Evolutionary conservation across 768 basidiomycete genomes (phyloP), one percentile per base, ranked within the genome.

Genomic region (Leccinum obscurum): DNA sequence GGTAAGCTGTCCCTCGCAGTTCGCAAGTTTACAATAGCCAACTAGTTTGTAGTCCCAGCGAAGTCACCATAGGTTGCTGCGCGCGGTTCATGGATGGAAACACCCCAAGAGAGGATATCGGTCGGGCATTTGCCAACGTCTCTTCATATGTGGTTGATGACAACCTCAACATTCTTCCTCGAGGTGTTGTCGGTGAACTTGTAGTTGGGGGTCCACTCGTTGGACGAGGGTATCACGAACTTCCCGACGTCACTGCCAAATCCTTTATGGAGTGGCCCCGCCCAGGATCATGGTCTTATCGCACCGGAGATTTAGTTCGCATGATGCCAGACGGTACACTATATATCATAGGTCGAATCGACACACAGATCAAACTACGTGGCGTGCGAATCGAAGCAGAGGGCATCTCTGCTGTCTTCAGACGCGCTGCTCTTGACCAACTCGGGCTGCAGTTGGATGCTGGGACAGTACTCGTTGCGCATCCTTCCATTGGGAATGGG

Each of bases 331-430:
- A 83, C 59, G 73, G 69, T 17, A 77, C 80, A 6, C 64, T 83
- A 26, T 79, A 82, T 60, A 81, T 83, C 57, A 69, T 81, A 14
- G 82, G 83, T 34, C 76, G 83, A 28, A 80, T 80, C 52, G 82
- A 83, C 63, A 77, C 77, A 6, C 83, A 83, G 59, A 78, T 83
- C 66, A 83, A 83, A 67, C 64, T 81, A 41, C 76, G 80, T 39
- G 82, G 83, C 26, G 81, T 83, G 20, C 80, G 83, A n/a, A 82
- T 83, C 20, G 83, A 83, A 63, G 76, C 77, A 2, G 81, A 81
- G 61, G 82, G 81, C 6, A 77, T 83, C 26, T 81, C 79, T n/a
- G 73, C 80, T 30, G 75, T 81, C 46, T 65, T 82, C 20, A 77
- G 58, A 50, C 56, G 56, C 17, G 26, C 60, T 35, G 68, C 56